phyloP scores from a whole-genome alignment of 352 stramenopile species.

The Phytophthora citrophthora region DNA sequence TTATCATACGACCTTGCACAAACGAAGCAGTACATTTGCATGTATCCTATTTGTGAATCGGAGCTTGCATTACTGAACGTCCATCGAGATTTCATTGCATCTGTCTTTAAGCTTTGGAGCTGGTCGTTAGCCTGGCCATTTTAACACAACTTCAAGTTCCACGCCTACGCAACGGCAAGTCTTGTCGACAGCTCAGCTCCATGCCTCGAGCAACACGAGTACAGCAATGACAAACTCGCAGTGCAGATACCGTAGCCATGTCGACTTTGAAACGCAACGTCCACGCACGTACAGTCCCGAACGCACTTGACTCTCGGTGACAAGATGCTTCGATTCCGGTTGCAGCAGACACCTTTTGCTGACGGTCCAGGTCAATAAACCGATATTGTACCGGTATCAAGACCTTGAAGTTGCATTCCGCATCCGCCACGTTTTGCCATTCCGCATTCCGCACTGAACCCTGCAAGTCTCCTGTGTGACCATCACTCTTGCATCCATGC shows the following conservation, averaged over 20 bases:
- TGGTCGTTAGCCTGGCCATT: conserved; percentile 2
- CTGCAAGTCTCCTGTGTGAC: not conserved
- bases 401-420: conserved; percentile 31
- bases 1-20: too few species aligned
- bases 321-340: conserved; percentile 3
- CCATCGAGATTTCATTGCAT: too few species aligned
- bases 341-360: conserved; percentile 5
- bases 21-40: too few species aligned
- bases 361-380: not conserved
- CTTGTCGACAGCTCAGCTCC: conserved; percentile 10
- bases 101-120: not conserved
- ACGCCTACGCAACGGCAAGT: conserved; percentile 14
- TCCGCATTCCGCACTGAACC: conserved; percentile 23
- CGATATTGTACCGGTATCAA: not conserved
- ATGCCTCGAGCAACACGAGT: not conserved
- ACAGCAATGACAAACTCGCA: conserved; percentile 2
- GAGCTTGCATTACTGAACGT: too few species aligned
- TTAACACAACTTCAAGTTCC: conserved; percentile 36
- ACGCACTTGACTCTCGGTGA: not conserved
- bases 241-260: conserved; percentile 6
- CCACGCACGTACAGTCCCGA: conserved; percentile 9
- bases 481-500: conserved; percentile 29
- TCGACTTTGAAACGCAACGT: conserved; percentile 30
- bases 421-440: conserved; percentile 6
- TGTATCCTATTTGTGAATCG: too few species aligned